Conservation (phyloP, 495 filamentous ascomycete species). For the Letharia lupina region DNA sequence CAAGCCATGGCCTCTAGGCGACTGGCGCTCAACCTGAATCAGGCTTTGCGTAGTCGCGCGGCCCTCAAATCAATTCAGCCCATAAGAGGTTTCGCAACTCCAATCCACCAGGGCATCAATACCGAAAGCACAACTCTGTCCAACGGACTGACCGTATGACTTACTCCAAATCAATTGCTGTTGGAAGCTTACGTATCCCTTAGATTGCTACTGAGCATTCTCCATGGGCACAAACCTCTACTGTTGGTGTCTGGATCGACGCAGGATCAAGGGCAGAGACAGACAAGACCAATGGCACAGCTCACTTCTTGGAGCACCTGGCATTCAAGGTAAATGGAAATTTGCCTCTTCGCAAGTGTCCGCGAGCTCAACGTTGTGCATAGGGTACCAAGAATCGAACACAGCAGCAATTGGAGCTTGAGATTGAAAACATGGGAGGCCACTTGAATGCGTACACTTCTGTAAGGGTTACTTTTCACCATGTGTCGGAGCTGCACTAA, state of each 20-base stretch:
- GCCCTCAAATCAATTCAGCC: conserved; percentile 64
- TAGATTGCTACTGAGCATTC: conserved; percentile 98
- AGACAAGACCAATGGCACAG: conserved; percentile 95
- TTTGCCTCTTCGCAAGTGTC: conserved; percentile 20
- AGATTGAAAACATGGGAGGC: conserved; percentile 99
- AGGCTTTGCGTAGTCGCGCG: conserved; percentile 74
- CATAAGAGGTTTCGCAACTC: conserved; percentile 75
- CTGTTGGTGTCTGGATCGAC: conserved; percentile 98
- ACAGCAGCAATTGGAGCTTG: conserved; percentile 94
- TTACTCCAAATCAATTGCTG: conserved; percentile 1
- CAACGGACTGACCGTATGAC: conserved; percentile 90
- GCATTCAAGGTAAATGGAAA: conserved; percentile 79
- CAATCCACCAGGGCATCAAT: conserved; percentile 61
- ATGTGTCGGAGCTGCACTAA: conserved; percentile 12
- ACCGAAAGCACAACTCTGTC: conserved; percentile 91
- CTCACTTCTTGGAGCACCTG: conserved; percentile 98
- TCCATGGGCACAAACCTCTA: conserved; percentile 96
- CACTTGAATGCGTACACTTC: conserved; percentile 99
- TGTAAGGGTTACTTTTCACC: conserved; percentile 49
- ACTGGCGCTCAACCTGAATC: conserved; percentile 80
- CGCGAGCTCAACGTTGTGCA: conserved; percentile 24
- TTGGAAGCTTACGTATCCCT: conserved; percentile 34
- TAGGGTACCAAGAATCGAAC: conserved; percentile 86
- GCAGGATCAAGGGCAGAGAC: conserved; percentile 97
- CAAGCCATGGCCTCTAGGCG: conserved; percentile 84